A percentile compares a stretch with the other conserved stretches of the same genome.
Conservation (phyloP, 2,329 filamentous ascomycete species). For the Penicillium nordicum region DNA sequence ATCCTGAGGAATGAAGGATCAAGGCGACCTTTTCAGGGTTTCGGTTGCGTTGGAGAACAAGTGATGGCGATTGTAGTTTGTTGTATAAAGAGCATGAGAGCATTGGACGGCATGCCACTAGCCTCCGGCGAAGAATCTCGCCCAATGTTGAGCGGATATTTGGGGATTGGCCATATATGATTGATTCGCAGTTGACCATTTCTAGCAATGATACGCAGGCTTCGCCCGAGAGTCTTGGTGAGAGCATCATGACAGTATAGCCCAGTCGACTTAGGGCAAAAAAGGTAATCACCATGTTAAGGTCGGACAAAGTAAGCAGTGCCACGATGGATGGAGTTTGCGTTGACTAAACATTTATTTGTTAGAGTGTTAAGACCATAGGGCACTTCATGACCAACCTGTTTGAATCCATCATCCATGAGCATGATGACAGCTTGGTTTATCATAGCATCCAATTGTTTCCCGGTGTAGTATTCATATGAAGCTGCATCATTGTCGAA, state of each 20-base stretch:
- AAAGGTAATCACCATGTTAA: conserved; percentile 44
- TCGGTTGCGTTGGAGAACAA: conserved; percentile 18
- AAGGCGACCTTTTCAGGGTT: conserved; percentile 35
- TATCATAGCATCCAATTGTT: conserved; percentile 34
- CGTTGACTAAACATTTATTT: conserved; percentile 11
- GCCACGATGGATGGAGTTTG: conserved; percentile 31
- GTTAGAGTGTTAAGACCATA: neutral
- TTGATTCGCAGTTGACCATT: conserved; percentile 31
- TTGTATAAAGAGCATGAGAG: conserved; percentile 9
- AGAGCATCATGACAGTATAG: conserved; percentile 45
- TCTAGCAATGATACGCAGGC: conserved; percentile 43
- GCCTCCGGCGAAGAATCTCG: conserved; percentile 24
- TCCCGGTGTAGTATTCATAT: conserved; percentile 44
- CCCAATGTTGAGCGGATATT: conserved; percentile 34
- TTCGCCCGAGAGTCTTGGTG: conserved; percentile 41
- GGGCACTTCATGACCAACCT: conserved; percentile 1
- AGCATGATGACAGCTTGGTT: conserved; percentile 36
- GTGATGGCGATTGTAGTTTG: conserved; percentile 10
- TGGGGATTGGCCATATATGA: conserved; percentile 38
- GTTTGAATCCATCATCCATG: conserved; percentile 31
- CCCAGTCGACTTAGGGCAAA: conserved; percentile 47
- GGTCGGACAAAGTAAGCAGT: conserved; percentile 41
- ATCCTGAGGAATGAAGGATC: conserved; percentile 50
- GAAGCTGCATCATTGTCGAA: conserved; percentile 29
- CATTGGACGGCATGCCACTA: conserved; percentile 27